phyloP scores from a whole-genome alignment of 371 early-diverging fungal genomes.

The Mortierella sp. region DNA sequence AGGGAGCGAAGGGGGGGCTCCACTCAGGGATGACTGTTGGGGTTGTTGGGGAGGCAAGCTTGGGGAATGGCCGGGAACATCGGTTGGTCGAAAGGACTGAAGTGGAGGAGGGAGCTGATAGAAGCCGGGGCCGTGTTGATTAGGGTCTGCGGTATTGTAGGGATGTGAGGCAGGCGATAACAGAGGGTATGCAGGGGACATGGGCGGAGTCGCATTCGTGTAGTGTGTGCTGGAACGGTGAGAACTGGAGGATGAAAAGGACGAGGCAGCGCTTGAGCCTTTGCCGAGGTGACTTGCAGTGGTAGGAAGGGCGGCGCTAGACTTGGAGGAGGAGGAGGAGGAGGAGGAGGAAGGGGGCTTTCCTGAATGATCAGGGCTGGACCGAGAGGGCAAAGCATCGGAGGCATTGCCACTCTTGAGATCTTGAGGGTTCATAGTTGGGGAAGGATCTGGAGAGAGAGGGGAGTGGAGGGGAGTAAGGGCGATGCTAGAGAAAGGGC shows the following conservation, averaged over 20 bases:
- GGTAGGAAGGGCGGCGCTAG: constrained; percentile 2
- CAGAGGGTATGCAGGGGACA: constrained; percentile 43
- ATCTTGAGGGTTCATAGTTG: constrained; percentile 43
- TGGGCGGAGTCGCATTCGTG: constrained; percentile 40
- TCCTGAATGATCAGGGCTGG: background rate
- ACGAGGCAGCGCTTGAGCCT: too few species aligned
- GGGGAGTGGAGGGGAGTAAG: constrained; percentile 5
- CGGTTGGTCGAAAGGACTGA: constrained; percentile 25
- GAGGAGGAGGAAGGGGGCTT: too few species aligned
- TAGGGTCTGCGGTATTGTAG: constrained; percentile 27
- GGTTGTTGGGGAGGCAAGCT: constrained; percentile 27
- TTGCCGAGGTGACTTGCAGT: too few species aligned
- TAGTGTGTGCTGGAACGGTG: constrained; percentile 25
- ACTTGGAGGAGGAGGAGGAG: background rate
- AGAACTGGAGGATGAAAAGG: constrained; percentile 17
- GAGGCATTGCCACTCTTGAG: too few species aligned
- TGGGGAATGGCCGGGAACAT: too few species aligned
- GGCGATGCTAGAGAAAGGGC: constrained; percentile 16
- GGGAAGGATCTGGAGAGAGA: constrained; percentile 28
- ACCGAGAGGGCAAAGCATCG: constrained; percentile 13
- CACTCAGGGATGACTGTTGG: constrained; percentile 41
- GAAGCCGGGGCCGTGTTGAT: constrained; percentile 40
- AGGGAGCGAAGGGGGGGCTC: constrained; percentile 7
- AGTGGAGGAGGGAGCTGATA: constrained; percentile 53
- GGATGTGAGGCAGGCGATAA: constrained; percentile 36